phyloP scores from a whole-genome alignment of 139 green algal species.

The Volvox reticuliferus region DNA sequence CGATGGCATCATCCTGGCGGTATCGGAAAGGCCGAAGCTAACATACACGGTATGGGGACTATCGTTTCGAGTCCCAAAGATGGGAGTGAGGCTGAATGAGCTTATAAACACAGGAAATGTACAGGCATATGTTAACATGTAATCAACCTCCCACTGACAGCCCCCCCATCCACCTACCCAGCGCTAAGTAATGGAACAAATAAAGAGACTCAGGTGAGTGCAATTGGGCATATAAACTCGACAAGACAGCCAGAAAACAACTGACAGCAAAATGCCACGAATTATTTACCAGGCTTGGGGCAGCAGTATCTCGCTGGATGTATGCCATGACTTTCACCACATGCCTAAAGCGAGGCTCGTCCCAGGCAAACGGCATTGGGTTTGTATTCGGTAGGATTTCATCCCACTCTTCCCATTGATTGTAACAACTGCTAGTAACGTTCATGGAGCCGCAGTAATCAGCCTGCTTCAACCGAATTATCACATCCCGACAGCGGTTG shows the following conservation, averaged over 20 bases:
- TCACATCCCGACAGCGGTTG: conserved; percentile 83
- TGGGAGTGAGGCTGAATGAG: not conserved
- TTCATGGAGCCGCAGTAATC: not conserved
- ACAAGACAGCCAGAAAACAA: not conserved
- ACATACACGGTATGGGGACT: not conserved
- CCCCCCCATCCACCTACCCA: not conserved
- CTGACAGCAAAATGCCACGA: not conserved
- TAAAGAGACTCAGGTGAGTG: not conserved
- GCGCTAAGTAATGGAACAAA: not conserved
- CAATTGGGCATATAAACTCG: no score
- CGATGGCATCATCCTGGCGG: conserved; percentile 16
- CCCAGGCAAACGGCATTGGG: conserved; percentile 88
- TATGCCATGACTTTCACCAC: conserved; percentile 14
- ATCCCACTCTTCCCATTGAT: conserved; percentile 50
- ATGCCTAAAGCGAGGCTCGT: conserved; percentile 72
- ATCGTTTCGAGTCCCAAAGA: not conserved
- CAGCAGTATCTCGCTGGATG: not conserved
- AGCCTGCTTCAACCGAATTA: conserved; percentile 75
- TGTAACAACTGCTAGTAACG: not conserved
- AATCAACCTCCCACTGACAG: not conserved
- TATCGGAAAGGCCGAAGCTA: not conserved
- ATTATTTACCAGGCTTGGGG: no score
- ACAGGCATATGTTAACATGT: not conserved
- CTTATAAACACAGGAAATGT: not conserved
- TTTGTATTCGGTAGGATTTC: conserved; percentile 10